Evolutionary conservation across 345 rosid species (phyloP).

Genomic region (Hibiscus tridactylites): DNA sequence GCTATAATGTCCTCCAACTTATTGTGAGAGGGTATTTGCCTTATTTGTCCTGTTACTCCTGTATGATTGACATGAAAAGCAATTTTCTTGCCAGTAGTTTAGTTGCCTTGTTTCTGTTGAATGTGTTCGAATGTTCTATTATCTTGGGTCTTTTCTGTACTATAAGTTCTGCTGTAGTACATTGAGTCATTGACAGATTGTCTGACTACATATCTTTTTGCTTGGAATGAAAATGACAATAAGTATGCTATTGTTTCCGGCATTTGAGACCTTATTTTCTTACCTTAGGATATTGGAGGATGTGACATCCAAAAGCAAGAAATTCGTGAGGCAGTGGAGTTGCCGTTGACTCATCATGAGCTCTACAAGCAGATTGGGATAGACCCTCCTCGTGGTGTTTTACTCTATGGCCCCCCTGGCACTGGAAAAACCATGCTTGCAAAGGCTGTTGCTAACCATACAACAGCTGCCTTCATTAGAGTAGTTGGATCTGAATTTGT

Average conservation of each 20-base stretch:
- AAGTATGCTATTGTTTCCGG: background rate
- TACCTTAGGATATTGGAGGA: conserved; percentile 87
- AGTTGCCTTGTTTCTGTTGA: background rate
- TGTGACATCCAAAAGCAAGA: conserved; percentile 97
- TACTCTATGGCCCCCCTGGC: conserved; percentile 98
- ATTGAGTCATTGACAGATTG: background rate
- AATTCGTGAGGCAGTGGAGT: conserved; percentile 98
- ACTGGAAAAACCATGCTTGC: conserved; percentile 99
- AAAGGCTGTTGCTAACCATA: conserved; percentile 94
- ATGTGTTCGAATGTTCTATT: background rate
- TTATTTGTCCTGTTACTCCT: background rate
- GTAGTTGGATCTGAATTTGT: conserved; percentile 99
- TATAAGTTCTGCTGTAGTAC: background rate
- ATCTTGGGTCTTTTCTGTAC: background rate
- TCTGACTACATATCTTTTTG: background rate
- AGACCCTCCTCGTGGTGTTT: conserved; percentile 95
- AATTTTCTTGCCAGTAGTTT: background rate
- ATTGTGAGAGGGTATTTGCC: background rate
- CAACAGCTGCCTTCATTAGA: conserved; percentile 95
- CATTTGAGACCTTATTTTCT: background rate
- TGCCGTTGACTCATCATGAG: conserved; percentile 92
- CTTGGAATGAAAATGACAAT: background rate
- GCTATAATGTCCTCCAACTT: background rate
- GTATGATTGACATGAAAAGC: background rate
- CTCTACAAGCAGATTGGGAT: conserved; percentile 94